These are phyloP conservation scores for Cordyceps fumosorosea DNA, from an alignment of 2,329 filamentous ascomycete genomes.

Conservation along the genomic window DNA sequence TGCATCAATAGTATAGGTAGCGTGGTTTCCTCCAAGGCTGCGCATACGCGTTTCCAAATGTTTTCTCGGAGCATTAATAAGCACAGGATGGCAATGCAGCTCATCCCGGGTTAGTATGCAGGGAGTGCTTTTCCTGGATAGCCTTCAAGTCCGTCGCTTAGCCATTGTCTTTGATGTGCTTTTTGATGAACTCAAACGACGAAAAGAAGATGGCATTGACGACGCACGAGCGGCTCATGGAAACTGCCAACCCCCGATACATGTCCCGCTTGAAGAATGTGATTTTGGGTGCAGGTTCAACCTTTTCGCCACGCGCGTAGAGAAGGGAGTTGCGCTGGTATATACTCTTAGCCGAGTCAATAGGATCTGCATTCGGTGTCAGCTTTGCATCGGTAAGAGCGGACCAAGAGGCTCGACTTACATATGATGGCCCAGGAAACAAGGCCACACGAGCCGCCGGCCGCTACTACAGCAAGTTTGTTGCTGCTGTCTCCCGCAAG, in stretches of 20 bases:
- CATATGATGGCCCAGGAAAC: conserved; percentile 75
- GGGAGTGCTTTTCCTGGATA: not conserved
- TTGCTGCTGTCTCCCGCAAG: conserved; percentile 69
- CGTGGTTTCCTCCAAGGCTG: not conserved
- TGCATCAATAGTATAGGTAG: conserved; percentile 4
- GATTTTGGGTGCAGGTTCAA: conserved; percentile 63
- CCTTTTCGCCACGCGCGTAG: conserved; percentile 56
- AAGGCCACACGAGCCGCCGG: conserved; percentile 75
- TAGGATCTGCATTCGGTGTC: conserved; percentile 43
- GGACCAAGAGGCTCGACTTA: conserved; percentile 34
- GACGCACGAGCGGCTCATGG: conserved; percentile 73
- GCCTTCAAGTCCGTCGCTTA: not conserved
- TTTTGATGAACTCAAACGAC: conserved; percentile 78
- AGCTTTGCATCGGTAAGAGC: not conserved
- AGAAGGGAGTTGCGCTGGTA: conserved; percentile 78
- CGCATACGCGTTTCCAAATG: not conserved
- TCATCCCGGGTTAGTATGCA: not conserved
- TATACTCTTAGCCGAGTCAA: conserved; percentile 78
- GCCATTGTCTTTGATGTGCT: conserved; percentile 47
- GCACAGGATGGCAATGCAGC: not conserved
- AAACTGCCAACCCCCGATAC: conserved; percentile 78
- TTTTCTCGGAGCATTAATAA: not conserved
- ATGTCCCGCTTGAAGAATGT: conserved; percentile 70
- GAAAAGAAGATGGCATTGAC: conserved; percentile 90
- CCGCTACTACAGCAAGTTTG: conserved; percentile 69